Base-by-base conservation (phyloP, 1,139 yeast species). In the Debaryomycetaceae sp. region DNA sequence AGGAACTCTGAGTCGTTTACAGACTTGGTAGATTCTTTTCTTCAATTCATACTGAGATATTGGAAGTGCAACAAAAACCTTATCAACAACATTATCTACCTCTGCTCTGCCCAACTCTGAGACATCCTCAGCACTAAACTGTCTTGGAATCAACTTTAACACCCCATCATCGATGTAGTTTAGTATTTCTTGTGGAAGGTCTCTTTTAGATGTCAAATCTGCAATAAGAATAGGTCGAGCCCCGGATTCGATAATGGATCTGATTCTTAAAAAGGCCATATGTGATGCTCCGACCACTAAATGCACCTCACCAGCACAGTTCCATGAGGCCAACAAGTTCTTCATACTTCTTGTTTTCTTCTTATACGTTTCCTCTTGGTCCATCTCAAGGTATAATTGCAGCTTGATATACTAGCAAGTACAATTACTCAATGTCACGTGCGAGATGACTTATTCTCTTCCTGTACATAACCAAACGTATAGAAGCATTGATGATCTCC, bases 1-100 rank as follows among this genome's bases (percentile, higher is more conserved):
- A 0, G 97, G 97, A 5, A 91, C 84, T 52, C 97, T 73, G 39
- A 78, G 65, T 43, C 70, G 65, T 36, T 59, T 59, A 61, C 96
- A 88, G 34, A 55, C 66, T 1, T 61, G 49, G 46, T 58, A 79
- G 9, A 87, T 71, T 3, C 56, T 51, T 24, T 56, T 48, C 40
- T 76, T 73, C 37, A 67, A 45, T 1, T 48, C 51, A 16, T 49
- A 40, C 16, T 54, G 44, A 0, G 58, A 51, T 11, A 50, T 43
- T 1, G 73, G 67, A 6, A 79, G 56, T 16, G 79, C 72, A 6
- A 87, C 82, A 61, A 85, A 88, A 2, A 87, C 91, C 43, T 80
- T 67, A 58, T 91, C 97, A 3, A 87, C 87, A 1, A 87, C 67
- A 17, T 63, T 53, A 36, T 76, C 81, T 3, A 83, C 88, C 31